Base-by-base conservation (phyloP, 305 asterid species). In the Andrographis paniculata region DNA sequence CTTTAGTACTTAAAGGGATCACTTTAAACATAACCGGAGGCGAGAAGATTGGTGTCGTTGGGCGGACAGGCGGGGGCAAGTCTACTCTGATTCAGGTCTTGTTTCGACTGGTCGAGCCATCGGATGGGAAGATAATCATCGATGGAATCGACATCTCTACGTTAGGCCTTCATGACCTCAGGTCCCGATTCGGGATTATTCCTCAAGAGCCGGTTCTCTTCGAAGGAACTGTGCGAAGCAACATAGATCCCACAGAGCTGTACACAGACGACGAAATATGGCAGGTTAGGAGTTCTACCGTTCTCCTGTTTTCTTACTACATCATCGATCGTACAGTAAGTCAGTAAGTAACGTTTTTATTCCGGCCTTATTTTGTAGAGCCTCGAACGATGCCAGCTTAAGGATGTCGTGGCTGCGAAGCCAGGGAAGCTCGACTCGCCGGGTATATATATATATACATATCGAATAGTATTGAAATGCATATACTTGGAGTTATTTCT, bases 121-220 rank as follows among this genome's bases (percentile, higher is more conserved):
- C 87, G 0, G 78, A 63, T 11, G 93, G 93, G 9, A 73, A 66
- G 33, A 70, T 81, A 50, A 50, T 78, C 49, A 71, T 81, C 9
- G 93, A 81, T 36, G 69, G 56, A 54, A 66, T 81, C 15, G 87
- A 81, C 58, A 73, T 78, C 20, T 45, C 72, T 21, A 45, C 42
- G 4, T 71, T 81, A 4, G 93, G 93, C 12, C 93, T 78, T 53
- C 87, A 81, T 52, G 84, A 81, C 68, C 77, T 81, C 40, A 65
- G 93, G 70, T 81, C 93, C 18, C 77, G 93, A 22, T 78, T 81
- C 14, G 93, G 93, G 9, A 81, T 78, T 69, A 81, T 81, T 56
- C 93, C 93, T 37, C 93, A 81, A 53, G 93, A 81, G 59, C 93
- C 93, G 42, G 84, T 81, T 44, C 84, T 81, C 45, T 81, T 78